Base-by-base conservation (phyloP, 768 basidiomycete species). In the Hypholoma sublateritium region DNA sequence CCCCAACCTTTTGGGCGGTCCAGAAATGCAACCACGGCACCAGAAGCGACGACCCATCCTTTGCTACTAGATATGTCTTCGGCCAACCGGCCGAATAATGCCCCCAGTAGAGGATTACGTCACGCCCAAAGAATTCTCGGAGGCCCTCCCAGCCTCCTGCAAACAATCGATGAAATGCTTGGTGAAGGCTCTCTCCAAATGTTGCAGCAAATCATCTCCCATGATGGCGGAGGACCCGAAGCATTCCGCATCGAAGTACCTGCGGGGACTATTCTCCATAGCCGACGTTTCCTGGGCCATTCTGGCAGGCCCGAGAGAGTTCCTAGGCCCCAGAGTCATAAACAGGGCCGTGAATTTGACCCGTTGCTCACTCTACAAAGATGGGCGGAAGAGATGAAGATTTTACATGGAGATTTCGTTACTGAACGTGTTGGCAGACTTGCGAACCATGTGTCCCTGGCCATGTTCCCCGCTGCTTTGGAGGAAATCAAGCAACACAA, bases 371-470 rank as follows among this genome's bases (percentile, higher is more conserved):
- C 95, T 1, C 67, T 87, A 28, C 90, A 93, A 64, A 83, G 95
- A 56, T 98, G 95, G 95, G 75, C 82, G 1, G 94, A 96, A 67
- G 95, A 96, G 70, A 85, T 84, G 58, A 91, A 89, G 66, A 86
- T 91, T 32, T 73, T 91, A 21, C 87, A 93, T 56, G 88, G 90
- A 14, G 85, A 86, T 60, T 88, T 89, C 57, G 82, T 87, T 8
- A 70, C 80, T 11, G 86, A 90, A 56, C 82, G 93, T 17, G 77
- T 85, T 17, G 77, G 71, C 21, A 90, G 84, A 62, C 67, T 97
- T 13, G 75, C 78, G 24, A 88, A 88, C 62, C 91, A 95, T 65
- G 75, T 93, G 46, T 70, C 83, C 21, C 71, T 95, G 35, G 82
- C 85, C 4, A 75, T 98, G 34, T 78, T 96, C 32, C 95, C 95